Conservation (phyloP, 495 filamentous ascomycete species). For the Oleoguttula mirabilis region DNA sequence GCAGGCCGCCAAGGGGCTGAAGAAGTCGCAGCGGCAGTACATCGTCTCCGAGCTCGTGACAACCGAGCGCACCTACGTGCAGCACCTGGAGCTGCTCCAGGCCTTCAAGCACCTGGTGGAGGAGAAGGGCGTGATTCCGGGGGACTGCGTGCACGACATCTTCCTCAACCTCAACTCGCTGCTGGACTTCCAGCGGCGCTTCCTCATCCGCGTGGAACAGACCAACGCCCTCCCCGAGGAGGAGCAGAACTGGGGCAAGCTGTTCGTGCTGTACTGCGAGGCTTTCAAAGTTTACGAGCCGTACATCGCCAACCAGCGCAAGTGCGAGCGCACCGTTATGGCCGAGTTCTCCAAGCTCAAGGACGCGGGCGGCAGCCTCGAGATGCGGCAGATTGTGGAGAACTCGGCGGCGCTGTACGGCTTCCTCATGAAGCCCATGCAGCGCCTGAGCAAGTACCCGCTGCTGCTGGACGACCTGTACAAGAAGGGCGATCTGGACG, state of each 20-base stretch:
- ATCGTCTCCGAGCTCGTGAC: conserved; percentile 82
- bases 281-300: conserved; percentile 84
- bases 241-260: conserved; percentile 78
- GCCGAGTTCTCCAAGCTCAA: conserved; percentile 52
- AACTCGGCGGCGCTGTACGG: conserved; percentile 55
- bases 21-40: conserved; percentile 71
- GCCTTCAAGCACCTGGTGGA: conserved; percentile 84
- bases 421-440: conserved; percentile 92
- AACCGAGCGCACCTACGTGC: conserved; percentile 96
- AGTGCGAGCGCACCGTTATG: conserved; percentile 49
- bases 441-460: conserved; percentile 88
- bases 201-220: conserved; percentile 89
- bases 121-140: conserved; percentile 72
- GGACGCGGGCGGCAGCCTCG: conserved; percentile 37
- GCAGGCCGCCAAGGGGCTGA: conserved; percentile 24
- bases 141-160: conserved; percentile 85
- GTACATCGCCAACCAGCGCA: conserved; percentile 86
- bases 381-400: conserved; percentile 52
- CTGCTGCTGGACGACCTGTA: conserved; percentile 78
- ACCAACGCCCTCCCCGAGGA: conserved; percentile 70
- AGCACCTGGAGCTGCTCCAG: conserved; percentile 88
- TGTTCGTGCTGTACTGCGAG: conserved; percentile 69
- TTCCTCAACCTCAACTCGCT: conserved; percentile 92
- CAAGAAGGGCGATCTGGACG: conserved; percentile 63
- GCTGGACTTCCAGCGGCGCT: conserved; percentile 86